Percentiles rank a stretch among this genome's conserved stretches.
Evolutionary conservation across 805 yeast species (phyloP).

Genomic region (Maudiozyma serrabonitensis): DNA sequence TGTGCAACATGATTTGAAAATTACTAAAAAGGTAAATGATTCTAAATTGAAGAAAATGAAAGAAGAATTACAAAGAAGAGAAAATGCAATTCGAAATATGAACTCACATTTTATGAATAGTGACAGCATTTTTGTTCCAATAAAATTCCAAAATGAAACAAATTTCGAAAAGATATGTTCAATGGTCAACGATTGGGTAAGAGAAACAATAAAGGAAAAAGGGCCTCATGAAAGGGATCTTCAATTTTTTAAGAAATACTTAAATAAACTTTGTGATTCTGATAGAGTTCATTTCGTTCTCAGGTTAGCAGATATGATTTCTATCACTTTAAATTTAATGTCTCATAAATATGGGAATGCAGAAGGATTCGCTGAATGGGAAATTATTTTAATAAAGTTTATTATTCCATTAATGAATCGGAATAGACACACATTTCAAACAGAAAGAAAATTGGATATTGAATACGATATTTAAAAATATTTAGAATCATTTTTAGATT

Average conservation of each 20-base stretch:
- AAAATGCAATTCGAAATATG: slow-evolving; percentile 3
- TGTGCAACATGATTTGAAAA: slow-evolving; percentile 40
- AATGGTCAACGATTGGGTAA: slow-evolving; percentile 32
- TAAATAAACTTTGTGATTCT: slow-evolving; percentile 21
- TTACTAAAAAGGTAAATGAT: slow-evolving; percentile 14
- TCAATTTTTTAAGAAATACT: slow-evolving; percentile 28
- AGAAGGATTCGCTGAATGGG: slow-evolving; percentile 26
- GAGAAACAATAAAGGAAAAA: slow-evolving; percentile 14
- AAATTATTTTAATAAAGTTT: slow-evolving; percentile 15
- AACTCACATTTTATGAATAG: slow-evolving; percentile 15
- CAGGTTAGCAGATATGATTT: slow-evolving; percentile 16
- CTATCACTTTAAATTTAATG: slow-evolving; percentile 14
- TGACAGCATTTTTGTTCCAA: slow-evolving; percentile 20
- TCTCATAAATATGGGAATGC: slow-evolving; percentile 4
- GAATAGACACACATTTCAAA: slow-evolving; percentile 17
- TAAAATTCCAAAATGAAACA: slow-evolving; percentile 28
- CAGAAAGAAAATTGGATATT: slow-evolving; percentile 15
- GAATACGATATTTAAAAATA: slow-evolving; percentile 15
- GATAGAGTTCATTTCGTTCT: slow-evolving; percentile 22
- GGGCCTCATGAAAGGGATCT: slow-evolving; percentile 37
- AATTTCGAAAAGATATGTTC: slow-evolving; percentile 30
- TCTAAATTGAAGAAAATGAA: slow-evolving; percentile 15
- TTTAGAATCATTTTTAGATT: background rate
- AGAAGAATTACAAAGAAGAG: slow-evolving; percentile 10
- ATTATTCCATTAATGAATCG: slow-evolving; percentile 22